A percentile compares a stretch with the other conserved stretches of the same genome.
These are phyloP conservation scores for Auricularia sp. DNA, from an alignment of 768 basidiomycete genomes.

Conservation along the genomic window DNA sequence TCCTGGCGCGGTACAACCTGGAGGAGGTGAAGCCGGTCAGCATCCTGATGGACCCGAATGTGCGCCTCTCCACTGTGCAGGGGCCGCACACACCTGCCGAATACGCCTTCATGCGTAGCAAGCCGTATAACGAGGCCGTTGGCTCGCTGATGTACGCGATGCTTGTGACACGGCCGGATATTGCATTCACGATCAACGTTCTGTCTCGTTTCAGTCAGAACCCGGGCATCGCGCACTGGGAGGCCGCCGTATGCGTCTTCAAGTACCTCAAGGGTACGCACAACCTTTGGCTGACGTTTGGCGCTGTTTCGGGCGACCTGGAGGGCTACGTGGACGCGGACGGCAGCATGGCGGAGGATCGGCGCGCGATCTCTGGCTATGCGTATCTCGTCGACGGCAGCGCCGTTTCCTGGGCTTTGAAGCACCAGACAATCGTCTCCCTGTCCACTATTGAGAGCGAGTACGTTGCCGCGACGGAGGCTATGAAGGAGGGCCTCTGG, in stretches of 20 bases:
- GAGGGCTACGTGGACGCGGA: conserved; percentile 19
- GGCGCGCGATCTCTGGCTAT: conserved; percentile 29
- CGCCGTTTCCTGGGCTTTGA: conserved; percentile 24
- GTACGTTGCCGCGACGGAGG: conserved; percentile 31
- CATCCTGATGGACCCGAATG: conserved; percentile 24
- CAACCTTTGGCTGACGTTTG: conserved; percentile 11
- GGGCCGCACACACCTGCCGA: background rate
- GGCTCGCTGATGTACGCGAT: conserved; percentile 23
- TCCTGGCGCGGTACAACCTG: conserved; percentile 23
- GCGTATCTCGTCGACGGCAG: conserved; percentile 24
- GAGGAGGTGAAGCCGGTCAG: conserved; percentile 17
- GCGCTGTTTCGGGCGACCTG: conserved; percentile 8
- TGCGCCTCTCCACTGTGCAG: conserved; percentile 7
- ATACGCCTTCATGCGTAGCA: background rate
- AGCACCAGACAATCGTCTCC: conserved; percentile 26
- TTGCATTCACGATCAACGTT: conserved; percentile 17
- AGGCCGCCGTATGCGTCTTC: conserved; percentile 10
- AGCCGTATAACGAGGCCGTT: conserved; percentile 18
- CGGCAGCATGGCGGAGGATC: conserved; percentile 15
- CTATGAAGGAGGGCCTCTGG: conserved; percentile 26
- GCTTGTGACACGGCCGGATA: conserved; percentile 21
- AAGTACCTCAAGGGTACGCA: conserved; percentile 20
- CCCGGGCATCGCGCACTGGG: conserved; percentile 11
- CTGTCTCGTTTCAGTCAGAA: conserved; percentile 18
- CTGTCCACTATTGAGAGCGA: conserved; percentile 35